Evolutionary conservation across 116 monocot species (phyloP), one percentile per base, ranked within the genome.

Genomic region (Zostera marina): DNA sequence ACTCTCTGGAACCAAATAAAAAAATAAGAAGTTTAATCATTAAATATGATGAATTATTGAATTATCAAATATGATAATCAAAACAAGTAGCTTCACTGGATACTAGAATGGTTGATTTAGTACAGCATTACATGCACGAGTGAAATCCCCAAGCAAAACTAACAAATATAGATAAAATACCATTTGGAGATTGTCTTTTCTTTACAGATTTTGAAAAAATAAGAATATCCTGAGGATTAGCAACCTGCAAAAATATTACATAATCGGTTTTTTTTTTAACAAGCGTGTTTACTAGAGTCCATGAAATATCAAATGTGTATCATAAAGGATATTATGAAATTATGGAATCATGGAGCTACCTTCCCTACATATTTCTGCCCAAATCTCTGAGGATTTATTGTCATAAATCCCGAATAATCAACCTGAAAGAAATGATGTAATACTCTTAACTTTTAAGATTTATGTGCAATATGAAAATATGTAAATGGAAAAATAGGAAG

Each of bases 281-380:
- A 3, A 2, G n/a, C 0, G 14, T 5, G 4, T 13, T 26, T 4
- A 14, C 7, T 22, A 38, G n/a, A 55, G 55, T 7, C 15, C 22
- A 11, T 21, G 11, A 22, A 26, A 38, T n/a, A 55, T 21, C 4
- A 22, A 26, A 38, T n/a, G 39, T 11, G 39, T 55, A 55, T 55
- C 38, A 5, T 32, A 55, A 39, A 4, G 9, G 0, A 24, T 23
- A 54, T 11, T 26, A 32, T 0, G 32, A 1, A 26, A n/a, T 26
- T 49, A n/a, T 55, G 14, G 38, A 55, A 11, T 32, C 20, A 41
- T 12, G 11, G 21, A 61, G 54, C 41, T 80, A 98, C 98, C 98
- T 98, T 98, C 21, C 98, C 98, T 22, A 98, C 98, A 73, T 90
- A 98, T 63, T 98, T 98, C 68, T 98, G 98, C 17, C 98, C 98